These are phyloP conservation scores for Naematelia aurantialba DNA, from an alignment of 768 basidiomycete species.

Conservation along the genomic window DNA sequence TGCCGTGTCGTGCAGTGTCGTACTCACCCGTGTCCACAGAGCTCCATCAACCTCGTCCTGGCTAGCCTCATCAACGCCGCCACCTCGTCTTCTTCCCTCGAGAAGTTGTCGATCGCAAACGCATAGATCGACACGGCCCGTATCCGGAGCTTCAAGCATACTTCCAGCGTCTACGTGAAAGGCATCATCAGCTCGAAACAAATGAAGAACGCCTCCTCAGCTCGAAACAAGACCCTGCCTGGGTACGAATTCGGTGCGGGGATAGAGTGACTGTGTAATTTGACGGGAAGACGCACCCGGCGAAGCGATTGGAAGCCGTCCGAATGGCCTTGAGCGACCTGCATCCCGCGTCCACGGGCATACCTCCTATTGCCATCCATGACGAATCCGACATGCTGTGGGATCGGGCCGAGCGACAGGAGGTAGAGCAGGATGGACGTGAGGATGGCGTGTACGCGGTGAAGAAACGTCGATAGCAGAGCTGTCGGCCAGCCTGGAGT, in stretches of 20 bases:
- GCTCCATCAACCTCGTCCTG: slow-evolving; percentile 69
- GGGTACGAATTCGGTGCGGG: too few relatives aligned
- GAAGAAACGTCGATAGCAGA: slow-evolving; percentile 15
- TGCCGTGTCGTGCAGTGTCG: neutral
- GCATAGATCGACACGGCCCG: slow-evolving; percentile 88
- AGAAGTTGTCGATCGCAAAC: slow-evolving; percentile 98
- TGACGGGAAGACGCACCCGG: slow-evolving; percentile 57
- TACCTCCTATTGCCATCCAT: slow-evolving; percentile 97
- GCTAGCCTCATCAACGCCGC: slow-evolving; percentile 81
- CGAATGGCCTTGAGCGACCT: slow-evolving; percentile 72
- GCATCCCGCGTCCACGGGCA: slow-evolving; percentile 59
- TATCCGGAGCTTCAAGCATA: slow-evolving; percentile 75
- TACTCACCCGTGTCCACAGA: slow-evolving; percentile 74
- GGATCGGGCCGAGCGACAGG: slow-evolving; percentile 77
- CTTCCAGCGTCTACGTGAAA: slow-evolving; percentile 66
- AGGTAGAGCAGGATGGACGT: slow-evolving; percentile 58
- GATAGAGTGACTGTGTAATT: neutral
- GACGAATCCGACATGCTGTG: slow-evolving; percentile 84
- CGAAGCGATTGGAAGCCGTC: slow-evolving; percentile 77
- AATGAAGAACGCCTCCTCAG: too few relatives aligned
- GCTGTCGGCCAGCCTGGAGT: neutral
- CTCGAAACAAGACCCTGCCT: neutral
- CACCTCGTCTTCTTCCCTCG: slow-evolving; percentile 78
- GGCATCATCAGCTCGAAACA: neutral
- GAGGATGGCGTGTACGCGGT: slow-evolving; percentile 24